These are phyloP conservation scores for Taxawa tesnikishii DNA, from an alignment of 2,329 filamentous ascomycete genomes.

Conservation along the genomic window DNA sequence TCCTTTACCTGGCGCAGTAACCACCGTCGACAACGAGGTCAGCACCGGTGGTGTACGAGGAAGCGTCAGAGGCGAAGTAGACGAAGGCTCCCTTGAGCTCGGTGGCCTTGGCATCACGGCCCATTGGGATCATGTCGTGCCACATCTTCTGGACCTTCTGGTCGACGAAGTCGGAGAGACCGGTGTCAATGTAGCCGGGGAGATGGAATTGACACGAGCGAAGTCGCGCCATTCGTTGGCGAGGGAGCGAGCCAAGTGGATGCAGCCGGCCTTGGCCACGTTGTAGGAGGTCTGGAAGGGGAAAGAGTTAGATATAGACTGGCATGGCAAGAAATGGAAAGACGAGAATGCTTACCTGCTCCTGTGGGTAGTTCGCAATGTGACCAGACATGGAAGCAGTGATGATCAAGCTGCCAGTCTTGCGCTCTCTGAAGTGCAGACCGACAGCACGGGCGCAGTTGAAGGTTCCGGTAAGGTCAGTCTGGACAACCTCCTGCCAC, in stretches of 20 bases:
- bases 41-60: slow-evolving; percentile 38
- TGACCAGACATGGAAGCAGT: slow-evolving; percentile 66
- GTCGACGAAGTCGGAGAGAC: slow-evolving; percentile 52
- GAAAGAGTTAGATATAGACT: too few relatives aligned
- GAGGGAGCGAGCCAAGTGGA: slow-evolving; percentile 50
- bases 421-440: slow-evolving; percentile 57
- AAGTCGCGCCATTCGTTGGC: slow-evolving; percentile 61
- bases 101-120: slow-evolving; percentile 50
- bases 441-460: slow-evolving; percentile 85
- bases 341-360: slow-evolving; percentile 21
- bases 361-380: slow-evolving; percentile 72
- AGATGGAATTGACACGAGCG: slow-evolving; percentile 56
- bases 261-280: slow-evolving; percentile 54
- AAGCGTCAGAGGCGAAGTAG: slow-evolving; percentile 40
- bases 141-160: slow-evolving; percentile 45
- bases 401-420: slow-evolving; percentile 52
- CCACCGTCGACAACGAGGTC: slow-evolving; percentile 40
- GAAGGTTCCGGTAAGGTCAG: slow-evolving; percentile 77
- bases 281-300: slow-evolving; percentile 49
- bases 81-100: slow-evolving; percentile 51
- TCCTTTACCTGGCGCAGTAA: slow-evolving; percentile 20
- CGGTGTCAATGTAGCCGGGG: slow-evolving; percentile 59
- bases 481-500: slow-evolving; percentile 65
- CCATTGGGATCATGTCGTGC: slow-evolving; percentile 48
- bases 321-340: too few relatives aligned